phyloP scores from a whole-genome alignment of 2,329 filamentous ascomycete species.

The Neonectria ditissima region DNA sequence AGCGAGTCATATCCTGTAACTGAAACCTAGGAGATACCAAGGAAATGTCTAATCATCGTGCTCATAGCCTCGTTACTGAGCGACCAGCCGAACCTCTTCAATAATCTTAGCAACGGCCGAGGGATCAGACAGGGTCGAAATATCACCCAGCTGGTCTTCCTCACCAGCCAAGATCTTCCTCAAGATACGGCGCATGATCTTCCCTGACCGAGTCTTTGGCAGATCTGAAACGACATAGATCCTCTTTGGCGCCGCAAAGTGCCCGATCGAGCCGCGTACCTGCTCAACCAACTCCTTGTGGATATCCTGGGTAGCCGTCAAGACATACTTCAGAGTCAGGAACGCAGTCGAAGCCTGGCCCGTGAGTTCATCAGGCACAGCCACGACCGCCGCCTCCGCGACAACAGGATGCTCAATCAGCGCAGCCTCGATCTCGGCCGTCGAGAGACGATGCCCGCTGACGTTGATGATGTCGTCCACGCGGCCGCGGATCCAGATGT shows the following conservation, averaged over 20 bases:
- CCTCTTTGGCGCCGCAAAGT: constrained; percentile 91
- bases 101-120: constrained; percentile 89
- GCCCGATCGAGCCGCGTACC: constrained; percentile 92
- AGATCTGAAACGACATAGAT: constrained; percentile 89
- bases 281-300: constrained; percentile 90
- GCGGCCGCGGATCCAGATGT: constrained; percentile 97
- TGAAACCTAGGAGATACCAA: neutral
- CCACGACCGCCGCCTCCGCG: constrained; percentile 91
- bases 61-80: neutral
- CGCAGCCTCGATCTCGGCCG: constrained; percentile 94
- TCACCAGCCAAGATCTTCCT: constrained; percentile 94
- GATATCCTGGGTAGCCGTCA: constrained; percentile 69
- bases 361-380: constrained; percentile 87
- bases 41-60: neutral
- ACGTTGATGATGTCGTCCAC: constrained; percentile 98
- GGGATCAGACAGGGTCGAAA: constrained; percentile 88
- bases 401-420: constrained; percentile 88
- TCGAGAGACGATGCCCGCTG: constrained; percentile 92
- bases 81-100: constrained; percentile 47
- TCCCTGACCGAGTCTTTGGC: constrained; percentile 93
- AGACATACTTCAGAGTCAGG: constrained; percentile 76
- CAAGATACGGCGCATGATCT: constrained; percentile 96
- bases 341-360: constrained; percentile 96
- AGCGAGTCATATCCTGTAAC: neutral
- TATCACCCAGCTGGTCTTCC: constrained; percentile 93